Evolutionary conservation across 2,329 filamentous ascomycete species (phyloP), one percentile per base, ranked within the genome.

Genomic region (Sarocladium brachiariae): DNA sequence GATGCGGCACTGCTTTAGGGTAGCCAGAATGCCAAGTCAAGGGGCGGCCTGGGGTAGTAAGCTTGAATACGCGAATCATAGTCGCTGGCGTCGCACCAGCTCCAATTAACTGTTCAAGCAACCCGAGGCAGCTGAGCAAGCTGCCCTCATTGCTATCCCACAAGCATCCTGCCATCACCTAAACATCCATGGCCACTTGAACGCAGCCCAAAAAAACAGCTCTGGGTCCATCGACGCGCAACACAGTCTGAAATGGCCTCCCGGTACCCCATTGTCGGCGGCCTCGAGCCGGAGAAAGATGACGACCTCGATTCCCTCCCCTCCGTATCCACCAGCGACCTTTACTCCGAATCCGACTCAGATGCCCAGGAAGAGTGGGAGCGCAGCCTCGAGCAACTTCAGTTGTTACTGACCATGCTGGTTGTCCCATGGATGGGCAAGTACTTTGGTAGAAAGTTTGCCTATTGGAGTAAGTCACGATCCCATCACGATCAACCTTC

Each of bases 351-450:
- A 47, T 74, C 76, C 53, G 75, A 86, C 53, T 89, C 87, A 34
- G 92, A 97, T 64, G 93, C 93, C 9, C 92, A 99, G 68, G 80
- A 81, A 54, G 92, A 99, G 70, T 99, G 93, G 93, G 86, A 92
- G 61, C 88, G 91, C 61, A 95, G 88, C 61, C 72, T 99, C 55
- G 89, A 96, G 68, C 93, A 99, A 71, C 71, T 99, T 53, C 90
- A 99, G 72, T 76, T 97, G 57, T 76, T 99, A 58, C 70, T 97
- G 64, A 95, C 88, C 18, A 95, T 99, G 89, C 87, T 97, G 46
- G 69, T 97, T 59, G 86, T 99, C 48, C 93, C 93, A 2, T 96
- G 95, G 67, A 74, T 89, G 58, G 93, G 93, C 53, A 99, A 97
- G 70, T 97, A 90, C 70, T 82, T 96, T 67, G 93, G 93, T 41